Conservation (phyloP, 2,329 filamentous ascomycete genomes). For the Botryotinia calthae region DNA sequence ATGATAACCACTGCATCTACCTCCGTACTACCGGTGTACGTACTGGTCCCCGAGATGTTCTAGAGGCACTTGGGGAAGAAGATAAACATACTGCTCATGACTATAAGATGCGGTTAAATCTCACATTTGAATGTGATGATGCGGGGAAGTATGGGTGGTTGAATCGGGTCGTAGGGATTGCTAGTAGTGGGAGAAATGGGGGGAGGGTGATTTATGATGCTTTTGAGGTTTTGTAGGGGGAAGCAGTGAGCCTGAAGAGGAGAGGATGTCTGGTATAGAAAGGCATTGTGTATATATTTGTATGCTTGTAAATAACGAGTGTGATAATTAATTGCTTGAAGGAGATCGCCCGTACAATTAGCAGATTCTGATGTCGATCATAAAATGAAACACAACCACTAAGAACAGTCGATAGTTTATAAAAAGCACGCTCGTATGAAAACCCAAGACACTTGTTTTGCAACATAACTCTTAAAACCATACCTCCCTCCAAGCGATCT, state of each 20-base stretch:
- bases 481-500: background rate
- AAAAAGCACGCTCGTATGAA: background rate
- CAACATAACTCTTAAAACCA: background rate
- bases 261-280: background rate
- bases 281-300: background rate
- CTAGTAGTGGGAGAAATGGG: conserved; percentile 23
- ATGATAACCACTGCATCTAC: conserved; percentile 9
- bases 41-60: background rate
- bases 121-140: conserved; percentile 36
- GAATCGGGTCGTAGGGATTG: conserved; percentile 26
- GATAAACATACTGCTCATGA: conserved; percentile 18
- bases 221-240: conserved; percentile 19
- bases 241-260: background rate
- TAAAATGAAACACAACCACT: background rate
- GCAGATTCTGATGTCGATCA: background rate
- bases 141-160: conserved; percentile 34
- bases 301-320: background rate
- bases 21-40: background rate
- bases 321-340: background rate
- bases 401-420: background rate
- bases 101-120: conserved; percentile 36
- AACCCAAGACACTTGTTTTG: background rate
- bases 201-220: conserved; percentile 25
- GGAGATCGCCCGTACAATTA: too few species aligned
- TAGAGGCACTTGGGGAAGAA: background rate